These are phyloP conservation scores for Cutaneotrichosporon cutaneum DNA, from an alignment of 1,284 basidiomycete genomes.

Conservation along the genomic window DNA sequence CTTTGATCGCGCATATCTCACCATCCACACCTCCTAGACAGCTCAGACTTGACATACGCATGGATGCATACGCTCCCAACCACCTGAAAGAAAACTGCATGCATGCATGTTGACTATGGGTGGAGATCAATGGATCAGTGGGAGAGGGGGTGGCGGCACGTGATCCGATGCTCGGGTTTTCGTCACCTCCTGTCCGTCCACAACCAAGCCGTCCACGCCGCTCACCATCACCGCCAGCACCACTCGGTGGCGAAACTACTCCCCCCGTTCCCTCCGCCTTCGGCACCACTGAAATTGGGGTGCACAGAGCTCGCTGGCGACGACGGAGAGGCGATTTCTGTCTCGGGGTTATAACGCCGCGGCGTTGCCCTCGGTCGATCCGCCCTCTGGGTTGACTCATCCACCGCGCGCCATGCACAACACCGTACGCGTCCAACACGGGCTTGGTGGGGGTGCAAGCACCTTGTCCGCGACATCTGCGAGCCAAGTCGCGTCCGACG, in stretches of 20 bases:
- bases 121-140: conserved; percentile 11
- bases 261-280: background rate
- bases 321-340: background rate
- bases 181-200: background rate
- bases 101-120: conserved; percentile 11
- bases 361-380: background rate
- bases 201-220: background rate
- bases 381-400: background rate
- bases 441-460: conserved; percentile 1
- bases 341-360: background rate
- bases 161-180: conserved; percentile 5
- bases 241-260: background rate
- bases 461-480: conserved; percentile 6
- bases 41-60: background rate
- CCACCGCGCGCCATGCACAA: background rate
- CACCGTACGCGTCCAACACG: conserved; percentile 12
- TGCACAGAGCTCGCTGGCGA: background rate
- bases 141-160: conserved; percentile 1
- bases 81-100: background rate
- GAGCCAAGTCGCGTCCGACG: conserved; percentile 12
- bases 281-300: no score
- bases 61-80: conserved; percentile 7
- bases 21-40: background rate
- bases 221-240: background rate
- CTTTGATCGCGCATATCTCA: background rate